Conservation (phyloP, 805 yeast genomes). For the Kregervanrija fluxuum region DNA sequence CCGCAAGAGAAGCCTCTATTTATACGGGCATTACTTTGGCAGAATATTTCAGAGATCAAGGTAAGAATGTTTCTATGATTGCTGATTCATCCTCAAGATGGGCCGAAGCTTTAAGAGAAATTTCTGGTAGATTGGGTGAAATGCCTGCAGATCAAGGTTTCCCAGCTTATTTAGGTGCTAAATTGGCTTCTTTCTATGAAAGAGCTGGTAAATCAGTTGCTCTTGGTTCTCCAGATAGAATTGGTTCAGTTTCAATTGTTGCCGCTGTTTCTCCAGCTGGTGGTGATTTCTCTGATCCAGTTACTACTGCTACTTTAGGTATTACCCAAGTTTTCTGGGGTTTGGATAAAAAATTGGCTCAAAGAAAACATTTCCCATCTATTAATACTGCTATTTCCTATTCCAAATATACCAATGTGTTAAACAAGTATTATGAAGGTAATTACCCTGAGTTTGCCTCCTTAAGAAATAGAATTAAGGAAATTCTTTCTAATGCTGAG, state of each 20-base stretch:
- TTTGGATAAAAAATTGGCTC: conserved; percentile 96
- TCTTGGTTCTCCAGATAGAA: conserved; percentile 92
- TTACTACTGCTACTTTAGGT: conserved; percentile 96
- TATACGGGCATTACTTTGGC: conserved; percentile 98
- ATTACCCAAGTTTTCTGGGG: conserved; percentile 99
- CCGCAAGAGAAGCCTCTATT: conserved; percentile 99
- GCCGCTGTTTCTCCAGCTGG: conserved; percentile 99
- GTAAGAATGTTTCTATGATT: conserved; percentile 98
- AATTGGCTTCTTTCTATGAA: conserved; percentile 97
- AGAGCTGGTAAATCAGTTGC: conserved; percentile 98
- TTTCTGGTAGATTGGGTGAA: conserved; percentile 99
- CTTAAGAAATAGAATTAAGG: conserved; percentile 87
- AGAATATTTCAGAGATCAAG: conserved; percentile 99
- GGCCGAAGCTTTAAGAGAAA: conserved; percentile 99
- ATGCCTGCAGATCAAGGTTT: conserved; percentile 99
- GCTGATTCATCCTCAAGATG: conserved; percentile 99
- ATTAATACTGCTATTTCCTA: conserved; percentile 94
- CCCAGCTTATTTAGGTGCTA: conserved; percentile 99
- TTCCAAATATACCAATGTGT: conserved; percentile 88
- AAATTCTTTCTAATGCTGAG: conserved; percentile 93
- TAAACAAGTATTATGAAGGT: conserved; percentile 76
- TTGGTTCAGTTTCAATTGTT: conserved; percentile 97
- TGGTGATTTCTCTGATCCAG: conserved; percentile 99
- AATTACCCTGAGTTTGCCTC: conserved; percentile 88
- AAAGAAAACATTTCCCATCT: conserved; percentile 99